phyloP scores from a whole-genome alignment of 2,329 filamentous ascomycete genomes.

The Dryadomyces quercus-mongolicae region DNA sequence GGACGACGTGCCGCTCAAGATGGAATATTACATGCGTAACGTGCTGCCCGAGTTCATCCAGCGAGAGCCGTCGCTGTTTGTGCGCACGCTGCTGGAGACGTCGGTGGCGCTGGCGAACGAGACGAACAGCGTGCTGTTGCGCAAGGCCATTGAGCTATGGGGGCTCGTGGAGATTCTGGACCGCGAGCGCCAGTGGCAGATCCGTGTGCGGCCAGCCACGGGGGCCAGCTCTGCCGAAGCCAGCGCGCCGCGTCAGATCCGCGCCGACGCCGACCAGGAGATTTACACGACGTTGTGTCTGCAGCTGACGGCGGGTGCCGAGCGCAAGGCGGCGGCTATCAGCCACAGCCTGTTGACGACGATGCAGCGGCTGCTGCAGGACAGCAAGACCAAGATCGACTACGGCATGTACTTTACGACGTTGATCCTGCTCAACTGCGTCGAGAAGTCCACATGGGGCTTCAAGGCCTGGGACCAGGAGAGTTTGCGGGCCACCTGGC shows the following conservation, averaged over 20 bases:
- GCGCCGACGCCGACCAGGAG: constrained; percentile 41
- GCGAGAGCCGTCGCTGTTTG: constrained; percentile 47
- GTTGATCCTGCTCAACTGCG: constrained; percentile 50
- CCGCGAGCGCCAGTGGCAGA: constrained; percentile 49
- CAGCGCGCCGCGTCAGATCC: constrained; percentile 28
- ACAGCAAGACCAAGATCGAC: constrained; percentile 46
- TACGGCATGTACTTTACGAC: constrained; percentile 51
- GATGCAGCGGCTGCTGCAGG: constrained; percentile 49
- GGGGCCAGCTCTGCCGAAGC: not conserved
- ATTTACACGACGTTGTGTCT: constrained; percentile 50
- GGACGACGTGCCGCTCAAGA: constrained; percentile 45
- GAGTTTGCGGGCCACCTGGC: constrained; percentile 47
- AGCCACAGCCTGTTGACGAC: constrained; percentile 46
- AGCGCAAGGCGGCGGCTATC: constrained; percentile 48
- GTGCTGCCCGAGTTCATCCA: constrained; percentile 45
- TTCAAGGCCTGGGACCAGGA: constrained; percentile 58
- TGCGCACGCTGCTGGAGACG: constrained; percentile 43
- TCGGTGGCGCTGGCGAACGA: constrained; percentile 32
- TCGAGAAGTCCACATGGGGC: constrained; percentile 57
- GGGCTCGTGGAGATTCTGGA: constrained; percentile 53
- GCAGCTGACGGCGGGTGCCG: constrained; percentile 52
- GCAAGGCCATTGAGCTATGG: constrained; percentile 51
- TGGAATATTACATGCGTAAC: constrained; percentile 48
- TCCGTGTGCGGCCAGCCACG: constrained; percentile 31
- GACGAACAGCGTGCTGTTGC: constrained; percentile 40